Evolutionary conservation across 208 protist genomes (phyloP).

Genomic region (Leishmania aethiopica): DNA sequence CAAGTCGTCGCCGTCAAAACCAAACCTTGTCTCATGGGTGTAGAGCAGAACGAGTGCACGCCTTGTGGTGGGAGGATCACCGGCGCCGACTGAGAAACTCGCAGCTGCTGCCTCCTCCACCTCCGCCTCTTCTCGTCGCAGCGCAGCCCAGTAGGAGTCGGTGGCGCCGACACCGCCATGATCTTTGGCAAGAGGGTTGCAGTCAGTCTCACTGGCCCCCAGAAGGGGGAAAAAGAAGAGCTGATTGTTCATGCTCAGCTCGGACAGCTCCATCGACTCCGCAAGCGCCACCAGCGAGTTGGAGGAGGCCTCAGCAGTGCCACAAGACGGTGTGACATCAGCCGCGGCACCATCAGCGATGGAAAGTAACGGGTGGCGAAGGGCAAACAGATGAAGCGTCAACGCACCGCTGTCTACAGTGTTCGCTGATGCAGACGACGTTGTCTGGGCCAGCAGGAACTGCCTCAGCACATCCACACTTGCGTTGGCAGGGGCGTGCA

Average conservation of each 20-base stretch:
- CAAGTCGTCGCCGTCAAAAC: constrained; percentile 12
- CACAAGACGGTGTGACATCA: not conserved
- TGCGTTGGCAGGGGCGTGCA: constrained; percentile 12
- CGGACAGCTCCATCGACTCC: constrained; percentile 2
- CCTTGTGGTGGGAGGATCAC: not conserved
- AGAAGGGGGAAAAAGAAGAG: constrained; percentile 1
- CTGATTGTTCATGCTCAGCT: not conserved
- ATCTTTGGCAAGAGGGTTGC: not conserved
- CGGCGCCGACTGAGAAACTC: not conserved
- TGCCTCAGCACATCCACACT: constrained; percentile 5
- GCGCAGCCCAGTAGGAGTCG: not conserved
- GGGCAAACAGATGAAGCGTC: constrained; percentile 19
- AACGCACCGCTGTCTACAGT: not conserved
- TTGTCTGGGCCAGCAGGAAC: constrained; percentile 12
- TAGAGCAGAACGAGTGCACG: constrained; percentile 27
- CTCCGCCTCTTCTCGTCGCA: not conserved
- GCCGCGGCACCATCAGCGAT: not conserved
- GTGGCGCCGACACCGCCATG: not conserved
- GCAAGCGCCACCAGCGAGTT: not conserved
- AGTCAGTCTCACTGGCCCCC: not conserved
- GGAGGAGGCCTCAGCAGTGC: not conserved
- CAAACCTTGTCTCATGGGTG: constrained; percentile 16
- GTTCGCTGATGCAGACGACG: not conserved
- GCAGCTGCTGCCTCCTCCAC: constrained; percentile 1
- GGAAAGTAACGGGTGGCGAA: constrained; percentile 2